Evolutionary conservation across 257 asterid genomes (phyloP), one percentile per base, ranked within the genome.

Genomic region (Paulownia fortunei): DNA sequence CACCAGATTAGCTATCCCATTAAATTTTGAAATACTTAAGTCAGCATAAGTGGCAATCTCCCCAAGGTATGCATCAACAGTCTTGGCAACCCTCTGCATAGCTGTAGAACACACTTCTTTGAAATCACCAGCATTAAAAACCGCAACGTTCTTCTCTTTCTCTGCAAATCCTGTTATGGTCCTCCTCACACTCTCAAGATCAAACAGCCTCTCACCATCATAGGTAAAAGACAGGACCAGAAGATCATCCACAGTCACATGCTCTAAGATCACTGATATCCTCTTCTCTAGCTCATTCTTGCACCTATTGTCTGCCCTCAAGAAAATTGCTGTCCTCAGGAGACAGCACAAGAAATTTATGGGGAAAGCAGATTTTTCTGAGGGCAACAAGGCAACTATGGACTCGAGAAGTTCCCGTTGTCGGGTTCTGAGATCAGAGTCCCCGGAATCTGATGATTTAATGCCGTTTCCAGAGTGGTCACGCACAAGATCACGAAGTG

Each of bases 101-200:
- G 90, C 90, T 0, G 91, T 83, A 5, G 99, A 92, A 79, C 94
- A 87, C 10, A 75, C 90, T 15, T 92, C 96, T 6, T 79, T 83
- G 3, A 89, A 83, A 80, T 89, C 94, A 0, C 94, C 98, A 0
- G 89, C 92, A 58, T 85, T 92, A 5, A 96, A 96, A 26, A 93
- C 87, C 2, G 94, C 90, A 4, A 93, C 95, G 34, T 80, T 86
- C 84, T 93, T 96, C 85, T 92, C 97, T 79, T 88, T 96, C 87
- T 96, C 98, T 26, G 83, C 86, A 9, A 93, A 96, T 2, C 92
- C 97, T 0, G 95, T 88, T 18, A 96, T 77, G 24, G 93, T 87
- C 82, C 88, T 90, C 91, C 97, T 92, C 8, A 92, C 96, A 12
- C 98, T 93, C 76, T 93, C 99, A 1, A 92, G 92, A 84, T 96